phyloP scores from a whole-genome alignment of 495 filamentous ascomycete genomes.

The Aspergillus cavernicola region DNA sequence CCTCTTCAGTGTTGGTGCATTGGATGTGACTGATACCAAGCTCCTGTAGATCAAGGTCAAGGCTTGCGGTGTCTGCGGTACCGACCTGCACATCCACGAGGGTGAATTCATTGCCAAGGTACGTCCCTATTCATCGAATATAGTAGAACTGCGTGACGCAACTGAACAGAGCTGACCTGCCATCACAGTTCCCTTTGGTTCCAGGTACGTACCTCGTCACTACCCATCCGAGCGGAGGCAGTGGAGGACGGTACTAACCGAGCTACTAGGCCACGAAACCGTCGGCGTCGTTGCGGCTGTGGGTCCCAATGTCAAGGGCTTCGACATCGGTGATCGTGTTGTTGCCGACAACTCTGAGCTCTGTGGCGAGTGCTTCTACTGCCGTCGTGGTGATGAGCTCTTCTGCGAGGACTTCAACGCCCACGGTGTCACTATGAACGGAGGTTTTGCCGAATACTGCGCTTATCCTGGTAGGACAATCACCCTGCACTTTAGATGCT shows the following conservation, averaged over 20 bases:
- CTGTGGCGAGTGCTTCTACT: slow-evolving; percentile 71
- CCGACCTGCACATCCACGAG: slow-evolving; percentile 64
- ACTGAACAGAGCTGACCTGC: background rate
- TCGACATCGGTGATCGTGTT: slow-evolving; percentile 63
- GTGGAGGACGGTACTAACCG: background rate
- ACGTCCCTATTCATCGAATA: slow-evolving; percentile 8
- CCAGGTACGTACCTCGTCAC: slow-evolving; percentile 32
- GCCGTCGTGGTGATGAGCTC: slow-evolving; percentile 62
- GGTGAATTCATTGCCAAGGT: slow-evolving; percentile 60
- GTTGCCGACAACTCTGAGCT: slow-evolving; percentile 56
- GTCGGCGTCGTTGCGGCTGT: slow-evolving; percentile 53
- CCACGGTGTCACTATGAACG: slow-evolving; percentile 62
- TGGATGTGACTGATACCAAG: no score
- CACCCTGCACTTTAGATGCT: background rate
- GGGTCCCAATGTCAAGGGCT: slow-evolving; percentile 58
- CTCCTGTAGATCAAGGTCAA: slow-evolving; percentile 49
- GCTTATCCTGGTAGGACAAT: slow-evolving; percentile 37
- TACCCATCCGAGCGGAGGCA: background rate
- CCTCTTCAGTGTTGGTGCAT: background rate
- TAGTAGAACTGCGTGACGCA: background rate
- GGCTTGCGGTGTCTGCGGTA: slow-evolving; percentile 68
- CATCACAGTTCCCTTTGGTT: slow-evolving; percentile 51
- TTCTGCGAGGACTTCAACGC: slow-evolving; percentile 69
- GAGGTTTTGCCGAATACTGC: slow-evolving; percentile 69
- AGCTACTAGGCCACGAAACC: slow-evolving; percentile 33